Evolutionary conservation across 257 asterid species (phyloP).

Genomic region (Solanum clarkiae): DNA sequence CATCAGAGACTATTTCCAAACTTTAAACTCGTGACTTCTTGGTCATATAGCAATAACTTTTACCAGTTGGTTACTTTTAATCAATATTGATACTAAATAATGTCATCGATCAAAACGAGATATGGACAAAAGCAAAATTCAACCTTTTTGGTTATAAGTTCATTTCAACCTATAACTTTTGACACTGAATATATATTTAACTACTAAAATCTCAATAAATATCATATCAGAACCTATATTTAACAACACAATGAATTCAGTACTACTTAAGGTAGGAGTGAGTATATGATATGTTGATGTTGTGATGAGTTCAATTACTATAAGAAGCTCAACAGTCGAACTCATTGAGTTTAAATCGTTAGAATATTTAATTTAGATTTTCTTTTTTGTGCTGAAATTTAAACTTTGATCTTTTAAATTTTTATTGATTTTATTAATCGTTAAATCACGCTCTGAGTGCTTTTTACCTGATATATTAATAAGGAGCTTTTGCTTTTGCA

Average conservation of each 20-base stretch:
- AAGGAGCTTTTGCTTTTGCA: not conserved
- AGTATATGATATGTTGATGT: not conserved
- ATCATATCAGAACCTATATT: not conserved
- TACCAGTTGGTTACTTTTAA: too few relatives aligned
- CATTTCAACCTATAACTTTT: not conserved
- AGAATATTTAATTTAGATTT: too few relatives aligned
- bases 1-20: too few relatives aligned
- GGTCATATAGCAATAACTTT: fast-evolving
- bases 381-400: not conserved
- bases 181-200: not conserved
- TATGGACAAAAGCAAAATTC: not conserved
- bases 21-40: too few relatives aligned
- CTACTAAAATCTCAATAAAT: not conserved
- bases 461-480: not conserved
- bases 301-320: not conserved
- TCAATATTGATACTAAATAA: not conserved
- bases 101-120: not conserved
- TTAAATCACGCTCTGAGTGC: fast-evolving
- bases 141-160: not conserved
- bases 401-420: not conserved
- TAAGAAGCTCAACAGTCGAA: not conserved
- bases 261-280: not conserved
- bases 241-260: not conserved
- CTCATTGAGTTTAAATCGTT: too few relatives aligned
- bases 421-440: not conserved